Percentiles rank a stretch among this genome's conserved stretches.
Evolutionary conservation across 169 alveolate species (phyloP).

Genomic region (Babesia sp.): DNA sequence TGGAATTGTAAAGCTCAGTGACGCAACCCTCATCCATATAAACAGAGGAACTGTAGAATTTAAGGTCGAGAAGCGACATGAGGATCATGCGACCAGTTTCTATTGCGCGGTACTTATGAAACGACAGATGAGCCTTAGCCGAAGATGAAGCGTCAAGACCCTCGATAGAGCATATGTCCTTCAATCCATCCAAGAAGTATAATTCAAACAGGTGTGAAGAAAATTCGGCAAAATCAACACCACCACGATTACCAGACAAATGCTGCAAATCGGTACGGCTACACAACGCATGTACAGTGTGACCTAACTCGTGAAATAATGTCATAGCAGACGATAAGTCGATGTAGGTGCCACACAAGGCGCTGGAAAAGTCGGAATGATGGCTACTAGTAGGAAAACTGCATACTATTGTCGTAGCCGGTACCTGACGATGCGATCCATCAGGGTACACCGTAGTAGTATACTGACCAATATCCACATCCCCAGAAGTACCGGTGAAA

Average conservation of each 20-base stretch:
- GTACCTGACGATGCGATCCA: constrained; percentile 58
- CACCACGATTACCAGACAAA: constrained; percentile 79
- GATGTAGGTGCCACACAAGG: constrained; percentile 33
- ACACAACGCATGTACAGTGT: constrained; percentile 73
- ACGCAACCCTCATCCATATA: background rate
- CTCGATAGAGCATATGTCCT: constrained; percentile 17
- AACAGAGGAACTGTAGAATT: background rate
- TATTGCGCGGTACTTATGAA: constrained; percentile 39
- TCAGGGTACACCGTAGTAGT: background rate
- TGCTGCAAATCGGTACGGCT: constrained; percentile 78
- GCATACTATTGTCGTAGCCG: constrained; percentile 73
- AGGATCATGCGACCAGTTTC: constrained; percentile 49
- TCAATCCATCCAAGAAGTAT: constrained; percentile 31
- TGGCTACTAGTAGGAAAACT: constrained; percentile 40
- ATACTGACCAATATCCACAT: background rate
- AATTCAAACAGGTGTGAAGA: constrained; percentile 78
- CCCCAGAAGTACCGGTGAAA: background rate
- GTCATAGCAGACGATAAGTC: constrained; percentile 55
- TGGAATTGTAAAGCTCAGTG: background rate
- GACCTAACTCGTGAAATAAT: constrained; percentile 79
- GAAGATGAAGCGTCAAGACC: constrained; percentile 16
- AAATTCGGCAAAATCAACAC: constrained; percentile 79
- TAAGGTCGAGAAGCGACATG: constrained; percentile 39
- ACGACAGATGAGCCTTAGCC: background rate
- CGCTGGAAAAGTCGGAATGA: background rate